These are phyloP conservation scores for Scytalidium lignicola DNA, from an alignment of 2,329 filamentous ascomycete species.

Conservation along the genomic window DNA sequence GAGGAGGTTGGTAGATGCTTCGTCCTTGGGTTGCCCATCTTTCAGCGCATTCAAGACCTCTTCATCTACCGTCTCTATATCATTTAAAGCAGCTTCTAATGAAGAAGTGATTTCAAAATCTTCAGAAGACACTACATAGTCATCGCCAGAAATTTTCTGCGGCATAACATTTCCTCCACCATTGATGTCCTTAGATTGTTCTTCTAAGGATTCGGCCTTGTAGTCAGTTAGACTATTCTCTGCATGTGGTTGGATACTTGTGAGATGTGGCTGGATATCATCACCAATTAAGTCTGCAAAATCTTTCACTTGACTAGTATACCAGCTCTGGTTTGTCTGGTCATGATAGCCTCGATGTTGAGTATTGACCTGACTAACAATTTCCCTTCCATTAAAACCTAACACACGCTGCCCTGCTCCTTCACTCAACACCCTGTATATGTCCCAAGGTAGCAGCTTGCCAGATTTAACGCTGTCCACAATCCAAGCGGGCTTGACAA, in stretches of 20 bases:
- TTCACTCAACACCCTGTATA: conserved; percentile 80
- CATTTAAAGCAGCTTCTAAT: conserved; percentile 26
- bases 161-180: background rate
- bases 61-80: conserved; percentile 6
- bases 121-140: conserved; percentile 14
- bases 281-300: conserved; percentile 36
- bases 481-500: conserved; percentile 93
- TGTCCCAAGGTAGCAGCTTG: conserved; percentile 76
- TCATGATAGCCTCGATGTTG: conserved; percentile 66
- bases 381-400: conserved; percentile 52
- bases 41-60: background rate
- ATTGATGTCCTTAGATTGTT: background rate
- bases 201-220: background rate
- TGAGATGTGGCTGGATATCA: background rate
- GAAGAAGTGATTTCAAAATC: conserved; percentile 27
- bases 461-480: conserved; percentile 82
- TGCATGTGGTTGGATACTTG: background rate
- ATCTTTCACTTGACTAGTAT: conserved; percentile 63
- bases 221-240: too few species aligned
- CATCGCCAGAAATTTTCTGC: background rate
- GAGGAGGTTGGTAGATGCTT: background rate
- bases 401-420: conserved; percentile 78
- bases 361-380: conserved; percentile 61
- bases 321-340: conserved; percentile 79
- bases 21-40: background rate